Conservation (phyloP, 1,284 basidiomycete genomes). For the Tetrapyrgos nigripes region DNA sequence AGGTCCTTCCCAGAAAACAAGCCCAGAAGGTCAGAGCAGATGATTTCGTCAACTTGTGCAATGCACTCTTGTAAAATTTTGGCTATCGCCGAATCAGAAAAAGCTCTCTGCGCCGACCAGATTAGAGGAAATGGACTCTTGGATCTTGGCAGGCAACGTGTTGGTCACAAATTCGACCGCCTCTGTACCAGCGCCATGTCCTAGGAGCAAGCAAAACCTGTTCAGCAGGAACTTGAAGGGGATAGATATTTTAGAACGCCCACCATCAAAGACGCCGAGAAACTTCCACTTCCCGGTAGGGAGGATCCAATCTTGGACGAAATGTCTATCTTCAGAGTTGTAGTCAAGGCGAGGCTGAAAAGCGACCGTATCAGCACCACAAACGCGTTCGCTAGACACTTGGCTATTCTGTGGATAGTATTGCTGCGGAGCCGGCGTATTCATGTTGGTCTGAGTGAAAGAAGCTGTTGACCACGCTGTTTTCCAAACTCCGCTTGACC, state of each 20-base stretch:
- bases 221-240: not conserved
- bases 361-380: conserved; percentile 11
- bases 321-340: conserved; percentile 13
- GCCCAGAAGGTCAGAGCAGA: conserved; percentile 1
- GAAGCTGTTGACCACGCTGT: no score
- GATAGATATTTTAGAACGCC: no score
- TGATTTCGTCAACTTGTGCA: conserved; percentile 9
- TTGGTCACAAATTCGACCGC: conserved; percentile 16
- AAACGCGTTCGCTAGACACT: not conserved
- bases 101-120: not conserved
- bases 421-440: not conserved
- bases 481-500: no score
- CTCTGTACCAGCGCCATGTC: conserved; percentile 16
- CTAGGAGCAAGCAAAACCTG: not conserved
- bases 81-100: conserved; percentile 2
- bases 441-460: no score
- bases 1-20: conserved; percentile 5
- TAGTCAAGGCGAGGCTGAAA: conserved; percentile 4
- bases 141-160: conserved; percentile 6
- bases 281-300: conserved; percentile 11
- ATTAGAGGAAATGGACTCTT: not conserved
- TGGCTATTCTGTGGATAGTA: not conserved
- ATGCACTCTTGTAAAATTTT: conserved; percentile 8
- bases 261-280: conserved; percentile 11
- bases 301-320: conserved; percentile 10